Evolutionary conservation across 805 yeast genomes (phyloP).

Genomic region (Pichia californica): DNA sequence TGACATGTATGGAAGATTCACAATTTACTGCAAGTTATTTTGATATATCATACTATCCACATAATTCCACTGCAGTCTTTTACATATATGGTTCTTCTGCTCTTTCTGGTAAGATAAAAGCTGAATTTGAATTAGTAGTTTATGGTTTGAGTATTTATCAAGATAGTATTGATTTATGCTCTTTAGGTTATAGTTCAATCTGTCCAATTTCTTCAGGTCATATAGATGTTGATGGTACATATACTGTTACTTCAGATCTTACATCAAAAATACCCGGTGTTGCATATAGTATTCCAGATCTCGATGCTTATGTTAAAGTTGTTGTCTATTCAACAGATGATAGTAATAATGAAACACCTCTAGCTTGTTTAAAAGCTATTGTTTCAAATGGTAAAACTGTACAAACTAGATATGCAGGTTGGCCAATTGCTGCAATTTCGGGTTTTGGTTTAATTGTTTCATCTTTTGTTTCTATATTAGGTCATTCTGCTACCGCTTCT

Average conservation of each 20-base stretch:
- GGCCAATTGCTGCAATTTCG: conserved; percentile 93
- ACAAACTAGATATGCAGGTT: conserved; percentile 82
- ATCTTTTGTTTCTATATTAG: conserved; percentile 78
- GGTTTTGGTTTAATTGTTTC: conserved; percentile 85
- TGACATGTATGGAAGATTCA: conserved; percentile 90
- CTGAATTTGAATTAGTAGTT: conserved; percentile 59
- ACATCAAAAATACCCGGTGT: conserved; percentile 59
- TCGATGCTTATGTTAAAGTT: conserved; percentile 87
- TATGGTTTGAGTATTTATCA: conserved; percentile 70
- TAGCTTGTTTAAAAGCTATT: conserved; percentile 91
- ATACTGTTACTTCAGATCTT: conserved; percentile 36
- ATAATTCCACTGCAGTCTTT: conserved; percentile 53
- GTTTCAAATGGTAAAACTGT: conserved; percentile 89
- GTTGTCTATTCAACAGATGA: conserved; percentile 48
- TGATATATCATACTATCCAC: conserved; percentile 68
- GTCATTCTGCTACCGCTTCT: conserved; percentile 89
- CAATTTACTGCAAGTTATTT: conserved; percentile 79
- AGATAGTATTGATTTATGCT: conserved; percentile 58
- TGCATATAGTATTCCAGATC: conserved; percentile 87
- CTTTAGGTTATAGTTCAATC: conserved; percentile 41
- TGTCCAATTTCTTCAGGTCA: conserved; percentile 91
- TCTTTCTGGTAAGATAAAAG: conserved; percentile 63
- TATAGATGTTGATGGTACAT: conserved; percentile 51
- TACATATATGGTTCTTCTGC: conserved; percentile 75
- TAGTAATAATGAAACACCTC: conserved; percentile 35